Percentiles rank a stretch among this genome's conserved stretches.
Conservation (phyloP, 306 rosid species). For the Dicorynia guianensis region DNA sequence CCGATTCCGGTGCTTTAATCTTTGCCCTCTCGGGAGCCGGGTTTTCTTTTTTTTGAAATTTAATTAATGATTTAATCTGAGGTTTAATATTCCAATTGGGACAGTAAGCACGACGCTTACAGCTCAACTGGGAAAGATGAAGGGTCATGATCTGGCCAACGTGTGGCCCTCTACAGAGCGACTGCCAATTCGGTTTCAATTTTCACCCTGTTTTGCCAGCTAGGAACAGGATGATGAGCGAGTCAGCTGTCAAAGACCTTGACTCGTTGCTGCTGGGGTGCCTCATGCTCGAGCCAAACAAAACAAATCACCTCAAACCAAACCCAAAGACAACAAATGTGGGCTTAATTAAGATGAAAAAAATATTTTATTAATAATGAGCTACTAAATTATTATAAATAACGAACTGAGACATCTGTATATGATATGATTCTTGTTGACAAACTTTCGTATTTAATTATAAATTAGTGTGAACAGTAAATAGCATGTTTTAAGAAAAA, state of each 20-base stretch:
- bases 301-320: too few species aligned
- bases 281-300: too few species aligned
- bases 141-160: constrained; percentile 43
- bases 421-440: not conserved
- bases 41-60: not conserved
- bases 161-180: constrained; percentile 32
- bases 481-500: too few species aligned
- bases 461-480: too few species aligned
- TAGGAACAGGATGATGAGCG: constrained; percentile 32
- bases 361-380: not conserved
- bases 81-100: constrained; percentile 32
- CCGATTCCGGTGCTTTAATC: constrained; percentile 45
- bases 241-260: constrained; percentile 4
- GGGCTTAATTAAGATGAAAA: not conserved
- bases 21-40: constrained; percentile 17
- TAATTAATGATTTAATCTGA: not conserved
- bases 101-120: constrained; percentile 48
- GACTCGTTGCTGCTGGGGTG: too few species aligned
- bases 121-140: constrained; percentile 36
- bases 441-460: not conserved
- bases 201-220: constrained; percentile 36
- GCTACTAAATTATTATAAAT: too few species aligned
- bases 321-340: too few species aligned
- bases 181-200: constrained; percentile 28
- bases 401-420: too few species aligned